A percentile compares a stretch with the other conserved stretches of the same genome.
Conservation (phyloP, 2,329 filamentous ascomycete species). For the Fusarium agapanthi region DNA sequence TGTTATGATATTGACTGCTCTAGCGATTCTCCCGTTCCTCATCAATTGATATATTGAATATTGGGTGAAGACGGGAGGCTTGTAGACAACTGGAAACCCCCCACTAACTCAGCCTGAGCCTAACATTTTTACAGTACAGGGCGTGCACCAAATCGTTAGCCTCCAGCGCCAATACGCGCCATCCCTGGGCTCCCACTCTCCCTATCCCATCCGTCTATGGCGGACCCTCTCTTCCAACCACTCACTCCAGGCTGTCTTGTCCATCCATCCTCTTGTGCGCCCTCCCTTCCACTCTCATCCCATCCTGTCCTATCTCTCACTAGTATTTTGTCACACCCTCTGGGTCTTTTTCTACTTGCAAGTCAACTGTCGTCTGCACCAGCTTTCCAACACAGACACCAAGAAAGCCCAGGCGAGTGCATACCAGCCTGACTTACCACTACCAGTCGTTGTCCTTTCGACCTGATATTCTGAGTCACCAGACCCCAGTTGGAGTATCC, state of each 20-base stretch:
- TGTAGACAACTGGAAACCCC: constrained; percentile 15
- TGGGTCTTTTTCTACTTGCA: constrained; percentile 17
- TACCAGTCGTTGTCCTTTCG: constrained; percentile 40
- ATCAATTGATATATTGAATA: constrained; percentile 3
- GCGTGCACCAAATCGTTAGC: constrained; percentile 25
- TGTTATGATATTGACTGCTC: background rate
- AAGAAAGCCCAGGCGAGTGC: constrained; percentile 30
- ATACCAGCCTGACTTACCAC: constrained; percentile 43
- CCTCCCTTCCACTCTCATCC: constrained; percentile 25
- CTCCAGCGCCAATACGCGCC: constrained; percentile 35
- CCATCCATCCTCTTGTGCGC: constrained; percentile 13
- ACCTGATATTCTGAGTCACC: constrained; percentile 42
- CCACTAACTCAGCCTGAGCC: constrained; percentile 1
- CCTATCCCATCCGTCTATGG: background rate
- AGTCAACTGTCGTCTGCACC: constrained; percentile 19
- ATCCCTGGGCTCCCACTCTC: constrained; percentile 19
- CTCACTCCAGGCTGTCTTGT: constrained; percentile 27
- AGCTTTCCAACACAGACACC: constrained; percentile 35
- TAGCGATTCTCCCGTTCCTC: background rate
- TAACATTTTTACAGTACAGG: constrained; percentile 13
- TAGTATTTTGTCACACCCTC: constrained; percentile 33
- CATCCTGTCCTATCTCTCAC: constrained; percentile 20
- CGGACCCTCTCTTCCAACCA: constrained; percentile 26
- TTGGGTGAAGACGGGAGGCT: background rate
- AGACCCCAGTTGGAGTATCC: constrained; percentile 36